Evolutionary conservation across 352 stramenopile species (phyloP), one percentile per base, ranked within the genome.

Genomic region (Peronospora belbahrii): DNA sequence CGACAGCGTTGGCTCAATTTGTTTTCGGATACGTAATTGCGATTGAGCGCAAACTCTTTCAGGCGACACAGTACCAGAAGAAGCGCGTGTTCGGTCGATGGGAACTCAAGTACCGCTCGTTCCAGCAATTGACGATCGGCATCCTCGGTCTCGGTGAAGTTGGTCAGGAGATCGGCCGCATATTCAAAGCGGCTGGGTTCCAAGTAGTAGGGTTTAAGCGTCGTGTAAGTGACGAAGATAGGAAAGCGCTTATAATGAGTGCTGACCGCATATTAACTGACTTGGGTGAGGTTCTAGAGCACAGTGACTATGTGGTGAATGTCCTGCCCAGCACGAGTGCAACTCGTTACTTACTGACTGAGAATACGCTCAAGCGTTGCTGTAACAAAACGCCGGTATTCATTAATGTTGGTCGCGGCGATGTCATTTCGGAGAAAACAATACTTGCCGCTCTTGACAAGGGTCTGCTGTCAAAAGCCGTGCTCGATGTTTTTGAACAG

Each of bases 401-500:
- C 52, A 72, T 96, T 58, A 95, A 93, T 63, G 76, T 92, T 7
- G 85, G 85, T 15, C 74, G 85, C n/a, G 85, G 83, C 15, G 82
- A 95, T 45, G 51, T 95, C 23, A 72, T 94, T 30, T 54, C 59
- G 22, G 76, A 90, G 53, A 17, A 27, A n/a, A 62, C 56, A 22
- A 59, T 96, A 32, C 3, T 94, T 18, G 34, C 46, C 30, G 78
- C 83, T 36, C 64, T 96, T 18, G 72, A 91, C 38, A 59, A 73
- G 2, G 32, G 60, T 10, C 68, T 78, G 27, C 57, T 96, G 8
- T 77, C 72, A 18, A 74, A 63, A 41, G 64, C 68, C 0, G 69
- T 79, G 41, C 57, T 86, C 32, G 71, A 84, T 27, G 69, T 83
- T 19, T 70, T 78, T 17, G 67, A 79, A n/a, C 27, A 63, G 15